A percentile compares a stretch with the other conserved stretches of the same genome.
phyloP scores from a whole-genome alignment of 257 asterid genomes.

The Marsdenia floribunda region DNA sequence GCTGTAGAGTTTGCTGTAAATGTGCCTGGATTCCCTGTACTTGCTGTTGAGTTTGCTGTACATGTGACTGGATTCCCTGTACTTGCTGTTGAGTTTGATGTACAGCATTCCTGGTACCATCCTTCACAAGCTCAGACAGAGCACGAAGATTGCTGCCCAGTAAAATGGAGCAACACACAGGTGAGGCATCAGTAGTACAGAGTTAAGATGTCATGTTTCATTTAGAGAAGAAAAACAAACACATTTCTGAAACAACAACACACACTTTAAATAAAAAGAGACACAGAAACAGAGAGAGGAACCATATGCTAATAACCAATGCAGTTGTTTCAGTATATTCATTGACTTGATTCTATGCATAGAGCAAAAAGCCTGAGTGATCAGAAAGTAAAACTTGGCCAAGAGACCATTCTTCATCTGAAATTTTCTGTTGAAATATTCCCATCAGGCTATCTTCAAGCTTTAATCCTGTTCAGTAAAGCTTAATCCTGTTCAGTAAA shows the following conservation, averaged over 20 bases:
- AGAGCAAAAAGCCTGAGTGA: background rate
- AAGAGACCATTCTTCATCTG: background rate
- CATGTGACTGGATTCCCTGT: slow-evolving; percentile 57
- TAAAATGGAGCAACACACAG: slow-evolving; percentile 22
- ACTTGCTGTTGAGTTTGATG: slow-evolving; percentile 65
- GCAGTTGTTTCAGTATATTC: background rate
- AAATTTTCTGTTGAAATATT: background rate
- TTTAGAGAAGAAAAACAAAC: no score
- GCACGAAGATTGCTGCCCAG: slow-evolving; percentile 69
- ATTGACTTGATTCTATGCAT: background rate
- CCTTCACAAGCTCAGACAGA: slow-evolving; percentile 76
- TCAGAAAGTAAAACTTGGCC: background rate
- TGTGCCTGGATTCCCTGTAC: slow-evolving; percentile 39
- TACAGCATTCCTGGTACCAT: slow-evolving; percentile 49
- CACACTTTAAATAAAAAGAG: background rate
- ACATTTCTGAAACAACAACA: background rate
- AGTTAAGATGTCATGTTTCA: background rate
- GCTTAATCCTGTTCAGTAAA: background rate
- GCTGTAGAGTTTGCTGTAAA: slow-evolving; percentile 65
- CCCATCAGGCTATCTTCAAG: background rate
- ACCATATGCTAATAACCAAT: background rate
- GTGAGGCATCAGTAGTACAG: background rate
- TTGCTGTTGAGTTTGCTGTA: no score
- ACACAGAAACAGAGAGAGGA: background rate
- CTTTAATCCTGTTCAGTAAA: background rate